Evolutionary conservation across 176 grass and related monocot genomes (phyloP), one percentile per base, ranked within the genome.

Genomic region (Bonia amplexicaulis): DNA sequence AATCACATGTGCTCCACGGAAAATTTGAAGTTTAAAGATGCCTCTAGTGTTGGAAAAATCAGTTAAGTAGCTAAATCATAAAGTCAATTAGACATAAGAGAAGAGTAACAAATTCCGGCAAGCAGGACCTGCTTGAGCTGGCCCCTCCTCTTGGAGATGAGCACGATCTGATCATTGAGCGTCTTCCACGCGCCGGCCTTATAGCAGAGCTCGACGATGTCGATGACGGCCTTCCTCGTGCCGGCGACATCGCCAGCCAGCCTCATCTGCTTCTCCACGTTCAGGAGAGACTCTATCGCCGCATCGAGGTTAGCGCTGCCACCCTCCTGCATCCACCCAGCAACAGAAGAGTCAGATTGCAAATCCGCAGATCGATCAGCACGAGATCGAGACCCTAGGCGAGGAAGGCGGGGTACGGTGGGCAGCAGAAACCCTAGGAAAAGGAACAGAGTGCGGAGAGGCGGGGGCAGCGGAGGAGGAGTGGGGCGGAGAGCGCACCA

Each of bases 181-280:
- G 96, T 99, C 90, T 99, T 99, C 96, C 96, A 99, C 22, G 90
- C 91, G 65, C 58, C 82, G 1, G 88, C 89, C 84, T 92, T 92
- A 60, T 84, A 99, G 70, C 93, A 98, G 45, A 96, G 96, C 84
- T 99, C 93, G 1, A 99, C 91, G 78, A 99, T 99, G 78, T 99
- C 96, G 73, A 94, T 78, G 54, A 42, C 93, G 23, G 93, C 96
- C 76, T 99, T 99, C 80, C 92, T 87, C 5, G 93, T 99, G 41
- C 96, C 96, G 19, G 89, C 88, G 14, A 99, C 96, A 42, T 99
- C 96, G 46, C 91, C 88, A 12, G 86, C 89, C 59, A 99, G 84
- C 66, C 96, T 83, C 91, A 95, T 91, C 83, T 99, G 96, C 81
- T 99, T 99, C 88, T 99, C 96, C 62, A 92, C 86, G 42, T 94